Percentiles rank a stretch among this genome's conserved stretches.
Evolutionary conservation across 176 grass and related monocot genomes (phyloP).

Genomic region (Carex scoparia): DNA sequence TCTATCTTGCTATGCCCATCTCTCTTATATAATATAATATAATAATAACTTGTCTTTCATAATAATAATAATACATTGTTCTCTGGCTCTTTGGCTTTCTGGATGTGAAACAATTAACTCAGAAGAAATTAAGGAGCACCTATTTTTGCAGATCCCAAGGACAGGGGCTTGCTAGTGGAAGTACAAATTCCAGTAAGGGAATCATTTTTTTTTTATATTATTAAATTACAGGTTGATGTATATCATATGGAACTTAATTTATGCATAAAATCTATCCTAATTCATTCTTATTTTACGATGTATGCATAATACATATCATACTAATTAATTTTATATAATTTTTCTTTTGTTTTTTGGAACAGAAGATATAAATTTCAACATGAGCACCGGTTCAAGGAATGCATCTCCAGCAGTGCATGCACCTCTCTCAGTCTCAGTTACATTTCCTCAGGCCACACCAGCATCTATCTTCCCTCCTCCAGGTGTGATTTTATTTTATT

Average conservation of each 20-base stretch:
- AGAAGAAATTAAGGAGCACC: not conserved
- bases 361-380: not conserved
- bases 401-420: constrained; percentile 22
- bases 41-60: too few relatives aligned
- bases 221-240: too few relatives aligned
- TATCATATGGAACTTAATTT: too few relatives aligned
- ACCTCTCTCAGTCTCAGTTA: constrained; percentile 33
- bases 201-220: too few relatives aligned
- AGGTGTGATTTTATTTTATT: constrained; percentile 20
- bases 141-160: not conserved
- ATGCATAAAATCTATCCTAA: too few relatives aligned
- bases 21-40: too few relatives aligned
- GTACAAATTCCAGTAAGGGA: not conserved
- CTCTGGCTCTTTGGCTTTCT: not conserved
- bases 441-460: constrained; percentile 59
- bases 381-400: constrained; percentile 21
- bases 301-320: not conserved
- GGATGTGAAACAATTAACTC: not conserved
- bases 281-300: too few relatives aligned
- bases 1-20: too few relatives aligned
- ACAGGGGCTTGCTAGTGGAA: not conserved
- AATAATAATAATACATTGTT: too few relatives aligned
- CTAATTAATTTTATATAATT: not conserved
- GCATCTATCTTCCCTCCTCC: constrained; percentile 50
- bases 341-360: not conserved